Evolutionary conservation across 441 rosid species (phyloP), one percentile per base, ranked within the genome.

Genomic region (Codiaeum variegatum): DNA sequence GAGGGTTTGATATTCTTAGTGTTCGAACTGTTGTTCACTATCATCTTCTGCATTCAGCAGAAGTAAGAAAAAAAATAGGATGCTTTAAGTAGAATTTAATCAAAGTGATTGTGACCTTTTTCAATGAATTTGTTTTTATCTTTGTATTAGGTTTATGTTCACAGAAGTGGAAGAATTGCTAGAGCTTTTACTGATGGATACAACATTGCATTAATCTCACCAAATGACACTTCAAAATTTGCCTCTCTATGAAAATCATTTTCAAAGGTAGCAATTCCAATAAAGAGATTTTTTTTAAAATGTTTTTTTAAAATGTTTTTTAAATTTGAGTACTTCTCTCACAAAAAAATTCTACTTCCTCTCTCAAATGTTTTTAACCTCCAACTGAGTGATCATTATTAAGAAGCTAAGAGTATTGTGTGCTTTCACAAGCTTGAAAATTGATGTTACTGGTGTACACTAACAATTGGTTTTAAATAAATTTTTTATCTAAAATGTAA

Each of bases 111-210:
- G 10, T 23, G 16, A 24, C 56, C 18, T 55, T 64, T 16, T 62
- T 40, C 31, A 18, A 49, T 69, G 56, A 36, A 62, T 54, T 23
- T 26, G 59, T 72, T 32, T 64, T 38, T 24, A 70, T 77, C 29
- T 8, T 75, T 68, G n/a, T 66, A 60, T 77, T 74, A 93, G 99
- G 95, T 93, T 54, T 95, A 95, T 82, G 96, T 95, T n/a, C 99
- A 95, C 74, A 86, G 99, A 86, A 91, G 99, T 82, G 99, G 99
- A 62, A 87, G 99, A 81, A 93, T 97, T 72, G 98, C 99, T 75
- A 89, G 99, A 81, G 98, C 97, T 66, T 93, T 84, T 64, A 76
- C 89, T 62, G 99, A 95, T 79, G 99, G 99, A 70, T 95, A 98
- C 85, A 95, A 91, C 78, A 89, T 95, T 83, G 95, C 97, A 76